Evolutionary conservation across 169 alveolate species (phyloP).

Genomic region (Cryptosporidium sp.): DNA sequence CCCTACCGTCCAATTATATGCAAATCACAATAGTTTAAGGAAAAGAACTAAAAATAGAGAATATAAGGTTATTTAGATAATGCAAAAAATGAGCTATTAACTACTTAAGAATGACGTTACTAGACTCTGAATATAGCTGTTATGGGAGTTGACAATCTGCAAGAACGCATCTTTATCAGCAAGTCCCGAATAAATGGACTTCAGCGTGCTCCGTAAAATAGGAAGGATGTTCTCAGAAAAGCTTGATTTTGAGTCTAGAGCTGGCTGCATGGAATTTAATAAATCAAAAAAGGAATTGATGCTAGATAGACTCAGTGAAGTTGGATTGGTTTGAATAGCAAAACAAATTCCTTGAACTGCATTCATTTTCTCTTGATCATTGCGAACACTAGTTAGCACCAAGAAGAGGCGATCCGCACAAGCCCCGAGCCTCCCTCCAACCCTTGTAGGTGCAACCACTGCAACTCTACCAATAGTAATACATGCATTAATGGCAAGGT

Average conservation of each 20-base stretch:
- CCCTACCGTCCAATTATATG: neutral
- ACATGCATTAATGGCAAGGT: conserved; percentile 80
- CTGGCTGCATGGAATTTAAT: conserved; percentile 41
- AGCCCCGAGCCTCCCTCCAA: conserved; percentile 73
- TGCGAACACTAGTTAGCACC: conserved; percentile 74
- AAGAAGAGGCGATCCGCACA: conserved; percentile 74
- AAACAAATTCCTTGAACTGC: conserved; percentile 76
- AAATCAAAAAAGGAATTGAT: conserved; percentile 18
- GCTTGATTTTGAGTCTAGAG: conserved; percentile 18
- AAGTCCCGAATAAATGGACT: conserved; percentile 23
- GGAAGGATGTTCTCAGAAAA: conserved; percentile 30
- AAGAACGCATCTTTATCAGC: conserved; percentile 23
- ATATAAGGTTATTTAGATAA: neutral
- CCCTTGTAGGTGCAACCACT: conserved; percentile 69
- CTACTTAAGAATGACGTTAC: conserved; percentile 22
- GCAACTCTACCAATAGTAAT: conserved; percentile 84
- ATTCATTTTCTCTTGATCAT: conserved; percentile 77
- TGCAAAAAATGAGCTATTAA: neutral
- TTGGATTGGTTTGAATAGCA: conserved; percentile 27
- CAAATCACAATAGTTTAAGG: neutral
- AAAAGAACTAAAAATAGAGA: neutral
- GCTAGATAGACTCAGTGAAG: neutral
- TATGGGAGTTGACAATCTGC: conserved; percentile 28
- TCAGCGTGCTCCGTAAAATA: neutral
- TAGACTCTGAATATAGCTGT: conserved; percentile 25